Evolutionary conservation across 2,329 filamentous ascomycete species (phyloP).

Genomic region (Sphaceloma murrayae): DNA sequence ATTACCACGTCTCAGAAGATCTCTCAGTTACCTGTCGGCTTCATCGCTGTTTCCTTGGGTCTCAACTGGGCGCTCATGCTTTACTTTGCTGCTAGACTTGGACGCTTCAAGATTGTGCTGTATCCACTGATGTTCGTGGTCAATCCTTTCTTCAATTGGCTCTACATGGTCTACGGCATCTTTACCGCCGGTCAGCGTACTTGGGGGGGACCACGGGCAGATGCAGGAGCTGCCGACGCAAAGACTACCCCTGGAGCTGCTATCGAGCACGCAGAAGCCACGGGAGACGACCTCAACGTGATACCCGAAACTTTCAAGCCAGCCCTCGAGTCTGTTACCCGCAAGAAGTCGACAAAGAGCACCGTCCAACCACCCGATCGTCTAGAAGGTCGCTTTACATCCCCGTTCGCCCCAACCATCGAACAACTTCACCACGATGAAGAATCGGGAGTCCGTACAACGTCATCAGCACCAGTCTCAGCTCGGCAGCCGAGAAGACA

Average conservation of each 20-base stretch:
- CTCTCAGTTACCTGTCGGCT: slow-evolving; percentile 74
- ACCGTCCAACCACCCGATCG: slow-evolving; percentile 63
- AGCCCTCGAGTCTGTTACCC: slow-evolving; percentile 41
- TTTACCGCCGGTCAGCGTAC: slow-evolving; percentile 90
- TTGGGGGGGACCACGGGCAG: slow-evolving; percentile 88
- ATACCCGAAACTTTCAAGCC: slow-evolving; percentile 72
- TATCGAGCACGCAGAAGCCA: slow-evolving; percentile 67
- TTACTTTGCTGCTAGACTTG: slow-evolving; percentile 81
- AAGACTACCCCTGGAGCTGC: slow-evolving; percentile 70
- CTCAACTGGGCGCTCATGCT: slow-evolving; percentile 94
- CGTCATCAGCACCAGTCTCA: slow-evolving; percentile 7
- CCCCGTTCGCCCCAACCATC: slow-evolving; percentile 55
- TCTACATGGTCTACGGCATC: slow-evolving; percentile 95
- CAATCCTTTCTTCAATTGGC: slow-evolving; percentile 97
- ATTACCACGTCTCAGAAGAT: slow-evolving; percentile 74
- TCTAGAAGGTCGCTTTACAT: slow-evolving; percentile 69
- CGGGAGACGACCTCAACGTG: slow-evolving; percentile 81
- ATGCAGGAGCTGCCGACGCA: slow-evolving; percentile 70
- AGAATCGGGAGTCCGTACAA: slow-evolving; percentile 33
- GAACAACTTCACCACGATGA: slow-evolving; percentile 62
- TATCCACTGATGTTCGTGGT: slow-evolving; percentile 93
- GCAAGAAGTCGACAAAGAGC: slow-evolving; percentile 36
- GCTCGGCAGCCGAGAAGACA: slow-evolving; percentile 21
- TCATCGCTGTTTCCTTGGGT: slow-evolving; percentile 84
- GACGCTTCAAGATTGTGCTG: slow-evolving; percentile 85